A percentile compares a stretch with the other conserved stretches of the same genome.
Evolutionary conservation across 2,329 filamentous ascomycete genomes (phyloP).

Genomic region (Pseudopyrenochaeta lycopersici): DNA sequence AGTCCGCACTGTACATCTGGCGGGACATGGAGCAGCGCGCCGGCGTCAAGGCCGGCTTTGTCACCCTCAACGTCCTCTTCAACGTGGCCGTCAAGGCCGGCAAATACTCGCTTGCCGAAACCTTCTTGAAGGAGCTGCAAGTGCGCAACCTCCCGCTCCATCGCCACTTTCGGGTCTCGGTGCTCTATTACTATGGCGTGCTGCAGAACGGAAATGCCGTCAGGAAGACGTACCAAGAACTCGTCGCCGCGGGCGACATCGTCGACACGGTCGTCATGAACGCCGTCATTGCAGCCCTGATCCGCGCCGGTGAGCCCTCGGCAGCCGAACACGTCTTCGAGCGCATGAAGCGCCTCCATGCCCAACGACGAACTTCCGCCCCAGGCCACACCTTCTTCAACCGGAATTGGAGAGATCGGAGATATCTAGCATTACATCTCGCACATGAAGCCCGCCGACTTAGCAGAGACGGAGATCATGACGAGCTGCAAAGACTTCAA

Average conservation of each 20-base stretch:
- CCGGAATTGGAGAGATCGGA: constrained; percentile 52
- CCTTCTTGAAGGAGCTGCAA: constrained; percentile 83
- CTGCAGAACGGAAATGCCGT: constrained; percentile 77
- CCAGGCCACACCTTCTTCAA: constrained; percentile 42
- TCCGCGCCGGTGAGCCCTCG: constrained; percentile 77
- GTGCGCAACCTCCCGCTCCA: constrained; percentile 73
- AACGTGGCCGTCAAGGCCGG: constrained; percentile 86
- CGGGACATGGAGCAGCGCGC: constrained; percentile 84
- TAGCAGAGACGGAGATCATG: constrained; percentile 56
- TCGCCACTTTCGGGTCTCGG: constrained; percentile 80
- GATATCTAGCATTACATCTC: constrained; percentile 58
- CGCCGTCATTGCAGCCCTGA: constrained; percentile 80
- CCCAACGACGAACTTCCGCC: constrained; percentile 38
- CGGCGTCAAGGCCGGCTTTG: constrained; percentile 70
- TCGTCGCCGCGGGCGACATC: constrained; percentile 86
- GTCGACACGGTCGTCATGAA: constrained; percentile 90
- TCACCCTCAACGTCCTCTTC: constrained; percentile 95
- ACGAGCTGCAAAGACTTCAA: constrained; percentile 70
- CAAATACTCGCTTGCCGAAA: constrained; percentile 84
- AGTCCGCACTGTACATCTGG: constrained; percentile 81
- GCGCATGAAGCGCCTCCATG: constrained; percentile 77
- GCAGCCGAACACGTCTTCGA: constrained; percentile 84
- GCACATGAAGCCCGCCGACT: constrained; percentile 54
- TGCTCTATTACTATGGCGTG: constrained; percentile 86
- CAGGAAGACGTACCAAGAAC: constrained; percentile 78